Evolutionary conservation across 2,329 filamentous ascomycete genomes (phyloP).

Genomic region (Aspergillus puulaauensis): DNA sequence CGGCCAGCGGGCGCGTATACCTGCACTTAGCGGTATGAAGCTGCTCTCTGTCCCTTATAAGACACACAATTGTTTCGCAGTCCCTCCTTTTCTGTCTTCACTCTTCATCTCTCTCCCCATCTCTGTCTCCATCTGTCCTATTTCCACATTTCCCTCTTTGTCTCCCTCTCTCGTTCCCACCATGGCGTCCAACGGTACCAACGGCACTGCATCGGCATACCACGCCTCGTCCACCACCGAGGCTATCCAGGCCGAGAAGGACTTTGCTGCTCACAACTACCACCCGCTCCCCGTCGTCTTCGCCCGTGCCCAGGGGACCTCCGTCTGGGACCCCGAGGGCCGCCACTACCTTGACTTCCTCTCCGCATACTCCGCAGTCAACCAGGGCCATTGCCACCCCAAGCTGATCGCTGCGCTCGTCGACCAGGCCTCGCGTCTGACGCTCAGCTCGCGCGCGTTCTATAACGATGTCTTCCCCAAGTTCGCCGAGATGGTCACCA

Average conservation of each 20-base stretch:
- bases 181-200: slow-evolving; percentile 39
- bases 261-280: slow-evolving; percentile 96
- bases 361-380: slow-evolving; percentile 95
- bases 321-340: slow-evolving; percentile 96
- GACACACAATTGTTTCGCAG: background rate
- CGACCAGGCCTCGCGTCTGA: slow-evolving; percentile 85
- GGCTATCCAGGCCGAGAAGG: slow-evolving; percentile 77
- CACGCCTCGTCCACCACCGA: slow-evolving; percentile 76
- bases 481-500: slow-evolving; percentile 88
- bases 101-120: background rate
- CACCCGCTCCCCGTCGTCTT: slow-evolving; percentile 95
- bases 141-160: slow-evolving; percentile 6
- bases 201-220: slow-evolving; percentile 41
- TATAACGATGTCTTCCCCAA: slow-evolving; percentile 98
- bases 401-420: slow-evolving; percentile 87
- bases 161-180: background rate
- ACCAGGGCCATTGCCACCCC: slow-evolving; percentile 97
- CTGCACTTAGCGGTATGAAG: slow-evolving; percentile 35
- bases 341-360: slow-evolving; percentile 96
- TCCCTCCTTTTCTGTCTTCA: background rate
- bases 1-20: slow-evolving; percentile 22
- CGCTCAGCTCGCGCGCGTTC: slow-evolving; percentile 91
- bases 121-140: background rate
- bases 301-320: slow-evolving; percentile 75
- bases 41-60: background rate